phyloP scores from a whole-genome alignment of 2,329 filamentous ascomycete species.

The Trichoderma koningiopsis region DNA sequence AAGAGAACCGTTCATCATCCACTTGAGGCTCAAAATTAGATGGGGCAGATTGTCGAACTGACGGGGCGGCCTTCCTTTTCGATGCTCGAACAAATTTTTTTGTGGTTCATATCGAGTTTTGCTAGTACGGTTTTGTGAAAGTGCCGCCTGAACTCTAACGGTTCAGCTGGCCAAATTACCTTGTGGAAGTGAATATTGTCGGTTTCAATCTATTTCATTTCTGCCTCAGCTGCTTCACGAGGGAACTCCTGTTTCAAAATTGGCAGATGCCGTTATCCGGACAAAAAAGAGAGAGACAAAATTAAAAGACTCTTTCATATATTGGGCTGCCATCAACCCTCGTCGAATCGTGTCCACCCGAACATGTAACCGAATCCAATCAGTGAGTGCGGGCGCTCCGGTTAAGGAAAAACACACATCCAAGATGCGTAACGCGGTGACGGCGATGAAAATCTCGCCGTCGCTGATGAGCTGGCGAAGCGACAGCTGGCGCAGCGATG shows the following conservation, averaged over 20 bases:
- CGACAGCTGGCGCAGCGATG: slow-evolving; percentile 30
- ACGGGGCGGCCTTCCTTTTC: background rate
- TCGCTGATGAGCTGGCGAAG: slow-evolving; percentile 18
- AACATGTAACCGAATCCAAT: slow-evolving; percentile 15
- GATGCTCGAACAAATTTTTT: background rate
- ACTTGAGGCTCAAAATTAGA: background rate
- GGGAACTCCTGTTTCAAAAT: slow-evolving; percentile 1
- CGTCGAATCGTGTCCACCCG: background rate
- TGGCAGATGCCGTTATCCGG: background rate
- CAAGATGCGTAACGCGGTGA: slow-evolving; percentile 9
- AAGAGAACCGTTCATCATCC: background rate
- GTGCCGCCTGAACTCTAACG: slow-evolving; percentile 23
- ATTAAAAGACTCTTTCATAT: background rate
- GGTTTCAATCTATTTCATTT: background rate
- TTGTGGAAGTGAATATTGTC: background rate
- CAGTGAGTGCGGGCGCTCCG: slow-evolving; percentile 6
- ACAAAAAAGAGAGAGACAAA: background rate
- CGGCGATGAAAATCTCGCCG: slow-evolving; percentile 9
- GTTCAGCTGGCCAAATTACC: slow-evolving; percentile 4
- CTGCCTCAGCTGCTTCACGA: background rate
- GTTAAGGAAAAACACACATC: background rate
- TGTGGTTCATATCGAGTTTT: background rate
- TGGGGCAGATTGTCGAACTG: background rate
- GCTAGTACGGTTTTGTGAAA: slow-evolving; percentile 10
- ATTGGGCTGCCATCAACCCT: background rate